phyloP scores from a whole-genome alignment of 129 eudicot species.

The Flaveria trinervia region DNA sequence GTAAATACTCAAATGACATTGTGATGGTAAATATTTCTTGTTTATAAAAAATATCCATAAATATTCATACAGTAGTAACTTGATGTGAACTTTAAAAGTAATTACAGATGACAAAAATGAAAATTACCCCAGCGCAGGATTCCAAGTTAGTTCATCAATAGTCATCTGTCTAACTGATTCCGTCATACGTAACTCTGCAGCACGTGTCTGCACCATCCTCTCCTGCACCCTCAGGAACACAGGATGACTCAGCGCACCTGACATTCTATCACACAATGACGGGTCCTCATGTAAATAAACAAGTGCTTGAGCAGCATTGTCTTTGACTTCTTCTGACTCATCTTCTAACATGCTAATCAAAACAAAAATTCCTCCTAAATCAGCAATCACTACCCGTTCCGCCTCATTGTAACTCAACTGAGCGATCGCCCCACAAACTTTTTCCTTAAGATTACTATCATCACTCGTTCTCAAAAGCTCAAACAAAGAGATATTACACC shows the following conservation, averaged over 20 bases:
- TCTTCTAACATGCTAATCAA: slow-evolving; percentile 54
- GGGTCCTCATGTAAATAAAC: slow-evolving; percentile 55
- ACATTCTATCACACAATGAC: slow-evolving; percentile 38
- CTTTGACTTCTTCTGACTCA: slow-evolving; percentile 59
- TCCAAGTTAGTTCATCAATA: slow-evolving; percentile 45
- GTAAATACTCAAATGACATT: neutral
- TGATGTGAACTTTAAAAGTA: neutral
- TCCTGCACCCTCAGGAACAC: slow-evolving; percentile 48
- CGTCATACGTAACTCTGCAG: slow-evolving; percentile 38
- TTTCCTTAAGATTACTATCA: slow-evolving; percentile 43
- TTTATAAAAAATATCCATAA: neutral
- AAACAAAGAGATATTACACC: slow-evolving; percentile 54
- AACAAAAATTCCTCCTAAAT: slow-evolving; percentile 50
- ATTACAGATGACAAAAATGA: neutral
- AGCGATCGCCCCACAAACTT: slow-evolving; percentile 58
- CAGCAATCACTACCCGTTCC: slow-evolving; percentile 45
- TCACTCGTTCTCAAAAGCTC: slow-evolving; percentile 47
- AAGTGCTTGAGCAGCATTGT: slow-evolving; percentile 66
- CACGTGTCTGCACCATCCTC: slow-evolving; percentile 45
- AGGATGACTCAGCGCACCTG: slow-evolving; percentile 39
- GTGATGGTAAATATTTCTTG: neutral
- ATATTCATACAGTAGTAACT: slow-evolving; percentile 3
- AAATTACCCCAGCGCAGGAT: slow-evolving; percentile 41
- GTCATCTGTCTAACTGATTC: slow-evolving; percentile 42
- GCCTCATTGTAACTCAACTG: slow-evolving; percentile 55